Percentiles rank a stretch among this genome's conserved stretches.
phyloP scores from a whole-genome alignment of 1,284 basidiomycete genomes.

The Ustilago trichophora region DNA sequence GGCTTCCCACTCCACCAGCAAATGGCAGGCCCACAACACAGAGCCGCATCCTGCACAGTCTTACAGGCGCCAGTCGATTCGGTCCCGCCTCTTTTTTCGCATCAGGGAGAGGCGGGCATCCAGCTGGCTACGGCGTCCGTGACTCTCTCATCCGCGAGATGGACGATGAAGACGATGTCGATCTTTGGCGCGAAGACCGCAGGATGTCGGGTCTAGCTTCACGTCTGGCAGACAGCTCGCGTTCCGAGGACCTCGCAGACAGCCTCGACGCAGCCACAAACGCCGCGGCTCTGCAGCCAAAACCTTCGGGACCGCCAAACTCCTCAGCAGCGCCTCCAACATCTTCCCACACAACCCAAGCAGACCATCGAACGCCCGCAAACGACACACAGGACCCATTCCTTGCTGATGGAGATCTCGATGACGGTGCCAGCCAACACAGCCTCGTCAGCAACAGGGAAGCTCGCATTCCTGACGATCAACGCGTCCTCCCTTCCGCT shows the following conservation, averaged over 20 bases:
- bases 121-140: slow-evolving; percentile 18
- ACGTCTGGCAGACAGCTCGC: slow-evolving; percentile 31
- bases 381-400: slow-evolving; percentile 46
- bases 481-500: slow-evolving; percentile 3
- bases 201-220: slow-evolving; percentile 34
- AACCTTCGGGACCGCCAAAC: neutral
- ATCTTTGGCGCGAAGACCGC: slow-evolving; percentile 50
- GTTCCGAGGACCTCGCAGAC: slow-evolving; percentile 28
- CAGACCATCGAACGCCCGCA: neutral
- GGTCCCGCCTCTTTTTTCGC: slow-evolving; percentile 41
- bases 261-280: slow-evolving; percentile 31
- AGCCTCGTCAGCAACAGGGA: slow-evolving; percentile 34
- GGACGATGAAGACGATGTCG: slow-evolving; percentile 53
- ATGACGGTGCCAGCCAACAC: slow-evolving; percentile 32
- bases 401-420: slow-evolving; percentile 48
- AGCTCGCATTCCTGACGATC: slow-evolving; percentile 11
- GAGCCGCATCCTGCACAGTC: slow-evolving; percentile 43
- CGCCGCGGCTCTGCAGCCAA: slow-evolving; percentile 4
- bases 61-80: slow-evolving; percentile 45
- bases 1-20: slow-evolving; percentile 40
- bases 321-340: neutral
- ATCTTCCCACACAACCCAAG: neutral
- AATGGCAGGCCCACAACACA: slow-evolving; percentile 18
- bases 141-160: slow-evolving; percentile 51
- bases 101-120: slow-evolving; percentile 10